Base-by-base conservation (phyloP, 805 yeast genomes). In the Saccharomycopsis lassenensis region DNA sequence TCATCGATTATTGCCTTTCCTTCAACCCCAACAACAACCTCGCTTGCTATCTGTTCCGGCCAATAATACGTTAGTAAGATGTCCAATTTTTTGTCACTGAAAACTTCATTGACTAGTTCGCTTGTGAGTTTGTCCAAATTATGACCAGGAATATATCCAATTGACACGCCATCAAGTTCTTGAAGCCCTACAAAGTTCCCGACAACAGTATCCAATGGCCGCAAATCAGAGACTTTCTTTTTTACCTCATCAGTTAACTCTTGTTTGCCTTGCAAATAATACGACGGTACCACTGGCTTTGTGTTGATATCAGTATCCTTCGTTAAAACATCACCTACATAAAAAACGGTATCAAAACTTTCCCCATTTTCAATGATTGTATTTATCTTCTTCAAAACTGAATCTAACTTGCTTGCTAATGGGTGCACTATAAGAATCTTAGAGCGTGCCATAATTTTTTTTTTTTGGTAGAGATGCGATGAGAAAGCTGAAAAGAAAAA, bases 61-160 rank as follows among this genome's bases (percentile, higher is more conserved):
- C 87, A 80, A 36, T 68, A 65, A 35, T 63, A 63, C 0, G 78
- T 65, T 1, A 82, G 44, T 7, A 82, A 51, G 2, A 82, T 58
- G 52, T 82, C 93, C 1, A 62, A 11, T 16, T 23, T 17, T n/a
- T 29, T 12, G 14, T 14, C 15, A 12, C 18, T 17, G 16, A 11
- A n/a, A 12, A 30, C 24, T 24, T 14, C 27, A 2, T 24, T 19
- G n/a, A 21, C 26, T 7, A 29, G 6, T 5, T n/a, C n/a, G 5
- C 20, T 15, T 23, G 19, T 4, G 15, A 10, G 7, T 24, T 32
- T 7, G 12, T 29, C 32, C 7, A 23, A 14, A 7, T n/a, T 6
- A 10, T 7, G 12, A 12, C n/a, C 6, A 16, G 24, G 18, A 5
- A n/a, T 8, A 23, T 15, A n/a, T n/a, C n/a, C n/a, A n/a, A n/a